Evolutionary conservation across 257 asterid species (phyloP), one percentile per base, ranked within the genome.

Genomic region (Solanum arcanum): DNA sequence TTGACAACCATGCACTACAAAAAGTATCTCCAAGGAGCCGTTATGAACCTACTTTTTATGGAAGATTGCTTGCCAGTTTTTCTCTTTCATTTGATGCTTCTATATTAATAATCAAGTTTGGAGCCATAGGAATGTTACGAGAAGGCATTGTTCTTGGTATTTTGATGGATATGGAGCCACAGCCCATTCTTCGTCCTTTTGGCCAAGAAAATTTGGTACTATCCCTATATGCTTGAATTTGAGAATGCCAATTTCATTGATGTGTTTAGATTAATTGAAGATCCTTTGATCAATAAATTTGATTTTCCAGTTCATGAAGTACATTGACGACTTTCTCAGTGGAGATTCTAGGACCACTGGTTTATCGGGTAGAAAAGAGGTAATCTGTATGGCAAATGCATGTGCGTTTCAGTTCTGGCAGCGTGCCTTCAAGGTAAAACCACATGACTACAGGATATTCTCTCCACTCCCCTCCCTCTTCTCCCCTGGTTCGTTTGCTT

Each of bases 111-210:
- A 94, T 97, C 86, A 95, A 95, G 91, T 94, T 94, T 92, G 99
- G 96, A 60, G 93, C 91, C 87, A 87, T 88, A 66, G 98, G 98
- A 80, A 92, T 94, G 96, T 91, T 97, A 47, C 98, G 97, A 73
- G 99, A 97, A 91, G 99, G 99, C 88, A 97, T 97, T 92, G 86
- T 97, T n/a, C 86, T 97, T 87, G 99, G 97, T 82, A 90, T 94
- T 91, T 82, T 97, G 94, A 91, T 95, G 98, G 99, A 97, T 89
- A 86, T 92, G 88, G 97, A 90, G 88, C 98, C 99, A 89, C 92
- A 91, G 70, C 99, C 99, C 42, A 94, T 97, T 88, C 83, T 93
- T 89, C 96, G 94, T 41, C 99, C 98, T 87, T 97, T 97, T 87
- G 98, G 99, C 83, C 92, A 88, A 90, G 97, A 93, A 81, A 87